Percentiles rank a stretch among this genome's conserved stretches.
These are phyloP conservation scores for Aspergillus intermedius DNA, from an alignment of 2,329 filamentous ascomycete genomes.

Conservation along the genomic window DNA sequence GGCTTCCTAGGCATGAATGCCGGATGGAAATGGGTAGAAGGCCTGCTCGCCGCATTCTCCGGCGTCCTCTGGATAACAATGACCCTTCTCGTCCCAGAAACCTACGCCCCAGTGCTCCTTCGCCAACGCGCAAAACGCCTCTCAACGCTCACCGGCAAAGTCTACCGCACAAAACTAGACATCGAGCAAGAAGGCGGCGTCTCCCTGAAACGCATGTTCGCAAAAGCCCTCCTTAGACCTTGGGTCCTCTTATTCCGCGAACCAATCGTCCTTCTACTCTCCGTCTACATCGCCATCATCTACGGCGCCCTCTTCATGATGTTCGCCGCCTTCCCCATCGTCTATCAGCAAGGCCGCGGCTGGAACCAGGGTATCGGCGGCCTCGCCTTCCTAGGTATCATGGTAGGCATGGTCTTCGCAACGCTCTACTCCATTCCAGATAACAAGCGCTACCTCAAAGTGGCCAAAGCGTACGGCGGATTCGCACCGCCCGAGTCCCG, in stretches of 20 bases:
- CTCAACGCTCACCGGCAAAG: slow-evolving; percentile 18
- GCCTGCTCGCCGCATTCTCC: slow-evolving; percentile 23
- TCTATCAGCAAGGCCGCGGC: slow-evolving; percentile 21
- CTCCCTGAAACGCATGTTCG: slow-evolving; percentile 16
- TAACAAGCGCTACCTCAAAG: slow-evolving; percentile 19
- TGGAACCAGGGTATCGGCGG: slow-evolving; percentile 24
- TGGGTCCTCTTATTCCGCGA: slow-evolving; percentile 26
- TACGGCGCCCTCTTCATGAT: slow-evolving; percentile 27
- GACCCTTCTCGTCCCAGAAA: slow-evolving; percentile 20
- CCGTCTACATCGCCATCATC: slow-evolving; percentile 24
- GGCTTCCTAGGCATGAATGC: slow-evolving; percentile 24
- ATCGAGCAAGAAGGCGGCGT: slow-evolving; percentile 17
- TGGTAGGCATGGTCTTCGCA: slow-evolving; percentile 24
- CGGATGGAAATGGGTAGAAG: slow-evolving; percentile 27
- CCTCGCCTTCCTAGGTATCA: slow-evolving; percentile 25
- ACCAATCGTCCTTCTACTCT: slow-evolving; percentile 25
- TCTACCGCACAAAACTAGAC: slow-evolving; percentile 20
- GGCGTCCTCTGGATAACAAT: slow-evolving; percentile 23
- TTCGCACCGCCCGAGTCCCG: slow-evolving; percentile 23
- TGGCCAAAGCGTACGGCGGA: slow-evolving; percentile 12
- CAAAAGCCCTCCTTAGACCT: slow-evolving; percentile 20
- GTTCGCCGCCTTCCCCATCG: slow-evolving; percentile 26
- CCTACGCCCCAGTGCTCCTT: slow-evolving; percentile 25
- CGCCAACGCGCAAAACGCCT: slow-evolving; percentile 20
- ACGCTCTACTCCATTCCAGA: slow-evolving; percentile 18